Base-by-base conservation (phyloP, 1,284 basidiomycete genomes). In the Naganishia cerealis region DNA sequence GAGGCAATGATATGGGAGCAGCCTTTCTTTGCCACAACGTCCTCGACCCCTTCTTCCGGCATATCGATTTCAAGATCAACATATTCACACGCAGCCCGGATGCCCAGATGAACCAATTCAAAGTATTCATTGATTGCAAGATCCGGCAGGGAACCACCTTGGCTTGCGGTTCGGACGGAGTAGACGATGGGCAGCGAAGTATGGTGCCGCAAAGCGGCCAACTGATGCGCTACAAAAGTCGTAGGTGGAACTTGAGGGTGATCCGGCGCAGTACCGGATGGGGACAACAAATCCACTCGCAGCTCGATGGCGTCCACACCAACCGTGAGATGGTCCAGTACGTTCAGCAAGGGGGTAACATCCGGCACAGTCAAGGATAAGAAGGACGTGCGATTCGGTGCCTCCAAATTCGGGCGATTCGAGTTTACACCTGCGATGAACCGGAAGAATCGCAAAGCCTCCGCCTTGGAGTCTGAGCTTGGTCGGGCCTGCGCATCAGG, bases 281-380 rank as follows among this genome's bases (percentile, higher is more conserved):
- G 83, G 40, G 86, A 87, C 29, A 99, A 85, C 13, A 99, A 85
- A 79, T 99, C 95, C 7, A 94, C 94, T 3, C 95, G 89, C 36
- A 99, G 80, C 80, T 99, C 95, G 68, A 99, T 82, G 0, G 94
- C 95, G 75, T 99, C 94, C 1, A 88, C 89, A 3, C 96, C 95
- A n/a, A 86, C 83, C 0, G 87, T 87, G 70, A 97, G 81, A 65
- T 88, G 85, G 12, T 89, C 86, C 62, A 98, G 85, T 50, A 87
- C 80, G 13, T 84, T 81, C 43, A 95, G 83, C 0, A 89, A 88
- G 4, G 87, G 85, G 0, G 85, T 87, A 72, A 97, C 77, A 77
- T 96, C 90, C 0, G 94, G 91, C 81, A 94, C 94, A 0, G 95
- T 97, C 70, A 99, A 83, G 10, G 89, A 90, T 46, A 99, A 84